Evolutionary conservation across 225 moss, liverwort and hornwort genomes (phyloP).

Genomic region (Sphagnum tenellum): DNA sequence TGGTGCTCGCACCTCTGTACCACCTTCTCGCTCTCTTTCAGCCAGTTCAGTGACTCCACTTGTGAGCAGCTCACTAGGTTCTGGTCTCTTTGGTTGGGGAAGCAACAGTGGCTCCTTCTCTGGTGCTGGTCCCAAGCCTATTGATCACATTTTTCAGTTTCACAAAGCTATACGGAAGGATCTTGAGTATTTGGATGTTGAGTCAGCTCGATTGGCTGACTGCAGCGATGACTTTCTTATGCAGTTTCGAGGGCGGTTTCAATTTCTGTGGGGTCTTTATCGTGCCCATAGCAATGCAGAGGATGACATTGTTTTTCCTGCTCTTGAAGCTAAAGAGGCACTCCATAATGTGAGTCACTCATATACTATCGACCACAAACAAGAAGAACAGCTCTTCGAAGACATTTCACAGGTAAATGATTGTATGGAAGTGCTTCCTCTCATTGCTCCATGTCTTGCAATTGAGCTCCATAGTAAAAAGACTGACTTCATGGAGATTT

Average conservation of each 20-base stretch:
- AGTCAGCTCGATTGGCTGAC: slow-evolving; percentile 81
- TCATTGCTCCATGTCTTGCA: too few relatives aligned
- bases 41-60: slow-evolving; percentile 5
- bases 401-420: slow-evolving; percentile 67
- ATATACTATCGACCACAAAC: slow-evolving; percentile 97
- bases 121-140: slow-evolving; percentile 82
- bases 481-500: too few relatives aligned
- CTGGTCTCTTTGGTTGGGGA: slow-evolving; percentile 91
- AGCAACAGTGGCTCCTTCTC: slow-evolving; percentile 44
- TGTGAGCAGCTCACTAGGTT: slow-evolving; percentile 53
- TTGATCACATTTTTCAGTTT: slow-evolving; percentile 98
- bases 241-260: slow-evolving; percentile 89
- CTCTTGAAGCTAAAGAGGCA: slow-evolving; percentile 95
- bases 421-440: too few relatives aligned
- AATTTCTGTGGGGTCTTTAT: slow-evolving; percentile 90
- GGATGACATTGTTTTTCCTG: slow-evolving; percentile 97
- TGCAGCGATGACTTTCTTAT: slow-evolving; percentile 92
- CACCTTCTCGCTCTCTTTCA: slow-evolving; percentile 19
- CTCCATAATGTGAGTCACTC: slow-evolving; percentile 96
- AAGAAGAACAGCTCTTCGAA: slow-evolving; percentile 87
- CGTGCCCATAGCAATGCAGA: slow-evolving; percentile 99
- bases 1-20: slow-evolving; percentile 40
- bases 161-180: slow-evolving; percentile 98
- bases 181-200: slow-evolving; percentile 83
- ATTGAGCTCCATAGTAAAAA: too few relatives aligned